Percentiles rank a stretch among this genome's conserved stretches.
phyloP scores from a whole-genome alignment of 1,139 yeast species.

The Pneumocystis murina region DNA sequence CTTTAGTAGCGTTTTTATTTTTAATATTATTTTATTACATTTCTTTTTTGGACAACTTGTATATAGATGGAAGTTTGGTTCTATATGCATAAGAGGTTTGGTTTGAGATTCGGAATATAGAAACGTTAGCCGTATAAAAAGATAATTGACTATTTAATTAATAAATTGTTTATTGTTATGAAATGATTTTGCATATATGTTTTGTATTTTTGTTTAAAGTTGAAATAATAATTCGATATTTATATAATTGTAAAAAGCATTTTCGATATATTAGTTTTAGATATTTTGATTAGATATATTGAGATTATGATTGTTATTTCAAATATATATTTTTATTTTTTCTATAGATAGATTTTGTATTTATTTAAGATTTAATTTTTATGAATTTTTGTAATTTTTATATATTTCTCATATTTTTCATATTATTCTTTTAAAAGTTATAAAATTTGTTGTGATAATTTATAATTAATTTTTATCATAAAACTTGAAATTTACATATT shows the following conservation, averaged over 20 bases:
- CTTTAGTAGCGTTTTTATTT: background rate
- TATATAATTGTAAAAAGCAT: no score
- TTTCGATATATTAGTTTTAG: no score
- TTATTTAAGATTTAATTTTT: background rate
- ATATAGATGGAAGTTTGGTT: background rate
- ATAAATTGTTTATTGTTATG: background rate
- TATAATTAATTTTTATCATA: no score
- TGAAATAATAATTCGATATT: no score
- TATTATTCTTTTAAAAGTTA: no score
- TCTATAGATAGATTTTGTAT: background rate
- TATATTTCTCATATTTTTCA: background rate
- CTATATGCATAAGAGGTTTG: background rate
- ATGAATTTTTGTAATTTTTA: background rate
- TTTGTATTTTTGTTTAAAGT: background rate
- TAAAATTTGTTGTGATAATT: no score
- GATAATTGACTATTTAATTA: background rate
- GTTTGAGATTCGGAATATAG: background rate
- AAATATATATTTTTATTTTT: background rate
- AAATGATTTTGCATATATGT: background rate
- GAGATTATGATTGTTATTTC: background rate
- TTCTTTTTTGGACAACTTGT: background rate
- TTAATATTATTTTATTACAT: background rate
- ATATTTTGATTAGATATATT: no score
- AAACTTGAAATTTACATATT: no score
- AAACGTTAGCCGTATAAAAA: background rate